Conservation (phyloP, 2,329 filamentous ascomycete genomes). For the Botryosphaeria dothidea region DNA sequence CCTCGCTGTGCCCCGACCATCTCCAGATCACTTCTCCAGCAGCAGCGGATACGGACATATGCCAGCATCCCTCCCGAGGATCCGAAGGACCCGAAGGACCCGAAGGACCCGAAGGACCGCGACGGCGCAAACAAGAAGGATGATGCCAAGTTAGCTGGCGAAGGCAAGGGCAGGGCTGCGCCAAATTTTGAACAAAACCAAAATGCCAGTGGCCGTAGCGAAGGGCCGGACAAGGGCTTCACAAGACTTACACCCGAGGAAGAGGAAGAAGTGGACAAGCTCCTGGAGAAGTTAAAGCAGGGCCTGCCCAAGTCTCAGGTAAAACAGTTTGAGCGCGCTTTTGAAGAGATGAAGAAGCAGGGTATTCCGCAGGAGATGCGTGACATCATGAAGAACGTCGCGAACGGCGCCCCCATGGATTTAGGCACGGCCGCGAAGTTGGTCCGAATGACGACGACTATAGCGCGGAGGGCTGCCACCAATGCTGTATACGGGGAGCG, state of each 20-base stretch:
- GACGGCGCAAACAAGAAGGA: slow-evolving; percentile 30
- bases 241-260: slow-evolving; percentile 56
- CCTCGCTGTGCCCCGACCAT: slow-evolving; percentile 39
- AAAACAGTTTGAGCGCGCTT: slow-evolving; percentile 58
- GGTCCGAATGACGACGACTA: slow-evolving; percentile 56
- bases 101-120: slow-evolving; percentile 17
- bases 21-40: slow-evolving; percentile 45
- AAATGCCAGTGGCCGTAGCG: slow-evolving; percentile 34
- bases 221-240: slow-evolving; percentile 30
- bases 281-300: slow-evolving; percentile 58
- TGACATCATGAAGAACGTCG: slow-evolving; percentile 60
- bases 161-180: slow-evolving; percentile 39
- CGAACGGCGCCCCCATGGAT: slow-evolving; percentile 50
- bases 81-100: slow-evolving; percentile 22
- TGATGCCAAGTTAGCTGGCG: slow-evolving; percentile 29
- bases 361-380: slow-evolving; percentile 68
- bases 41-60: slow-evolving; percentile 45
- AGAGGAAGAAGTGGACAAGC: slow-evolving; percentile 57
- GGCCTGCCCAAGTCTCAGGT: slow-evolving; percentile 64
- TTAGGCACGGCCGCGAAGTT: slow-evolving; percentile 62
- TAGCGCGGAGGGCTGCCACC: slow-evolving; percentile 55
- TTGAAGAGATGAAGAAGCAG: slow-evolving; percentile 64
- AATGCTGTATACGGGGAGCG: slow-evolving; percentile 29
- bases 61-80: slow-evolving; percentile 39
- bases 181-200: slow-evolving; percentile 22